phyloP scores from a whole-genome alignment of 768 basidiomycete genomes.

The Phaeotremella skinneri region DNA sequence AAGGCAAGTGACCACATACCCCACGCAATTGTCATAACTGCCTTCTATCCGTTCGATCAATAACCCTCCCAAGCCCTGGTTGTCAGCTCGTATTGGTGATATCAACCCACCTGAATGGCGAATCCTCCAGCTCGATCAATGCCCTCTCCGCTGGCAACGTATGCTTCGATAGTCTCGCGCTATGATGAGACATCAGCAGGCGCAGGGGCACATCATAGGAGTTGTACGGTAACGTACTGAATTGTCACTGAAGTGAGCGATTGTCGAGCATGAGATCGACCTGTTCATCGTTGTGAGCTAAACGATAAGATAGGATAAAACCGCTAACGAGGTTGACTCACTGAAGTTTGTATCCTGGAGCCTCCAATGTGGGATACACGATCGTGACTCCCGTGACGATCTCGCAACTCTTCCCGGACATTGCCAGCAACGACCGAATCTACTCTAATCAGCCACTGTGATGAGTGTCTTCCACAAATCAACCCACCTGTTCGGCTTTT shows the following conservation, averaged over 20 bases:
- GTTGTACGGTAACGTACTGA: conserved; percentile 29
- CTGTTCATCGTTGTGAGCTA: too few species aligned
- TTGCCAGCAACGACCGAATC: conserved; percentile 76
- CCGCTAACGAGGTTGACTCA: conserved; percentile 13
- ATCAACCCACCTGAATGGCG: conserved; percentile 77
- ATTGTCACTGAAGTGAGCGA: conserved; percentile 47
- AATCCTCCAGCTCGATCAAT: conserved; percentile 89
- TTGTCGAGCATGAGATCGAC: conserved; percentile 48
- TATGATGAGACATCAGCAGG: conserved; percentile 12
- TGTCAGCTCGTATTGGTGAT: not conserved
- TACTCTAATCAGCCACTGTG: conserved; percentile 55
- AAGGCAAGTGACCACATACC: conserved; percentile 18
- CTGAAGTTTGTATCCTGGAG: conserved; percentile 51
- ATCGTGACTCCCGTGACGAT: conserved; percentile 88
- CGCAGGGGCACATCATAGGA: not conserved
- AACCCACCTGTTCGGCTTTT: conserved; percentile 61
- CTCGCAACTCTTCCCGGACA: conserved; percentile 83
- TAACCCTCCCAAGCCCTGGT: conserved; percentile 69
- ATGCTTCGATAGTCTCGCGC: conserved; percentile 63
- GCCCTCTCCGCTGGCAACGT: conserved; percentile 82
- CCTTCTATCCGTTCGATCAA: conserved; percentile 83
- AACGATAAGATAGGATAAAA: not conserved
- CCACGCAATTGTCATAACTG: conserved; percentile 85
- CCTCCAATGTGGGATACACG: conserved; percentile 48
- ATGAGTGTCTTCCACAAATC: not conserved